Evolutionary conservation across 1,284 basidiomycete species (phyloP).

Genomic region (Sphaerobolus stellatus): DNA sequence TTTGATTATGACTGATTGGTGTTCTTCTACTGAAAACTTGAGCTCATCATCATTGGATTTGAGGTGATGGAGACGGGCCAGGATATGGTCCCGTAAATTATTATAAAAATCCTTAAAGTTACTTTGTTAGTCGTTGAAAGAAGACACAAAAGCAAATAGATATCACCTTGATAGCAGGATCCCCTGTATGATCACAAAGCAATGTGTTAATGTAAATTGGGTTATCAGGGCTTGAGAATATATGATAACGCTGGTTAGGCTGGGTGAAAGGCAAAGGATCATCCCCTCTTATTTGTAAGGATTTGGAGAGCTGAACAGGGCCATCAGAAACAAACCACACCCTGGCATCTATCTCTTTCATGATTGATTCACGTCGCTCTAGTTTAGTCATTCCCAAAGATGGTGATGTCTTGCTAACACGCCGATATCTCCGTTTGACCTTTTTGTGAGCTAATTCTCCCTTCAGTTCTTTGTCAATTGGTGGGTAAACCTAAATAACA

Average conservation of each 20-base stretch:
- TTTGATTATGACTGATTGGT: background rate
- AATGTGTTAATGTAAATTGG: background rate
- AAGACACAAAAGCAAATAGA: no score
- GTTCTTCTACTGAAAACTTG: constrained; percentile 19
- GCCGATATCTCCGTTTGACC: constrained; percentile 34
- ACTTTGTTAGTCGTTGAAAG: background rate
- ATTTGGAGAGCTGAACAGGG: no score
- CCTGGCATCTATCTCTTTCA: no score
- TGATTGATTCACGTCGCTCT: constrained; percentile 15
- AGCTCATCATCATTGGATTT: constrained; percentile 29
- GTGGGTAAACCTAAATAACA: no score
- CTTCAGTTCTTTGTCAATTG: no score
- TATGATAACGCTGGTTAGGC: no score
- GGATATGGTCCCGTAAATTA: constrained; percentile 31
- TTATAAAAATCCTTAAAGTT: constrained; percentile 28
- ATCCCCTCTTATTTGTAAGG: no score
- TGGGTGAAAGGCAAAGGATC: no score
- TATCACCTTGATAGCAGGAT: background rate
- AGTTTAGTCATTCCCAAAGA: constrained; percentile 27
- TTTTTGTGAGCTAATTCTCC: constrained; percentile 34
- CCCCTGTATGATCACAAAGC: background rate
- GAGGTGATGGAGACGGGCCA: constrained; percentile 21
- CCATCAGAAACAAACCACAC: no score
- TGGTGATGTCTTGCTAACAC: constrained; percentile 31
- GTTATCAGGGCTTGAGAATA: background rate